Percentiles rank a stretch among this genome's conserved stretches.
phyloP scores from a whole-genome alignment of 768 basidiomycete species.

The Podaxis pistillaris region DNA sequence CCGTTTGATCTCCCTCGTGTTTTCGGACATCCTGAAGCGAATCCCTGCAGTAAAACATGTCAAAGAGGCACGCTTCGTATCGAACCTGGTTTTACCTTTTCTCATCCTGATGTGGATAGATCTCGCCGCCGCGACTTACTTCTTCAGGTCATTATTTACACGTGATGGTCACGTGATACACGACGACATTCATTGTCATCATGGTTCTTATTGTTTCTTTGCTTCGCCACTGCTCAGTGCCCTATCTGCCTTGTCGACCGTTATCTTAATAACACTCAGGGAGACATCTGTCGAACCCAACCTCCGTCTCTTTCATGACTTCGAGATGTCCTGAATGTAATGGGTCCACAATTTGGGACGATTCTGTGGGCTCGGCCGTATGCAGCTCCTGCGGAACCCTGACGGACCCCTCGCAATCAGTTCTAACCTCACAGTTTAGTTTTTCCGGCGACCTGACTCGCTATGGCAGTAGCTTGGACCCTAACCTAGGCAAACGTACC shows the following conservation, averaged over 20 bases:
- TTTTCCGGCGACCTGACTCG: conserved; percentile 35
- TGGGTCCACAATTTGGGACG: conserved; percentile 50
- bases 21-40: neutral
- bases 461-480: conserved; percentile 33
- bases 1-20: neutral
- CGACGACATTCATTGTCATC: neutral
- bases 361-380: conserved; percentile 56
- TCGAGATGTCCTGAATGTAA: conserved; percentile 53
- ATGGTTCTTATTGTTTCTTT: neutral
- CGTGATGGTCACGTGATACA: neutral
- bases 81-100: neutral
- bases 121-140: neutral
- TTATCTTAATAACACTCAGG: neutral
- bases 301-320: conserved; percentile 27
- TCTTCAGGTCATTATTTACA: neutral
- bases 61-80: neutral
- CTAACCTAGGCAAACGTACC: conserved; percentile 43
- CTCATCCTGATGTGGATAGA: neutral
- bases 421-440: conserved; percentile 43
- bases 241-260: neutral
- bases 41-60: neutral
- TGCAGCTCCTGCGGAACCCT: conserved; percentile 76
- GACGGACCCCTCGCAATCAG: conserved; percentile 55
- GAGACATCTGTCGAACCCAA: neutral
- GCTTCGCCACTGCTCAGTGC: neutral